Evolutionary conservation across 306 rosid genomes (phyloP), one percentile per base, ranked within the genome.

Genomic region (Castanea mollissima): DNA sequence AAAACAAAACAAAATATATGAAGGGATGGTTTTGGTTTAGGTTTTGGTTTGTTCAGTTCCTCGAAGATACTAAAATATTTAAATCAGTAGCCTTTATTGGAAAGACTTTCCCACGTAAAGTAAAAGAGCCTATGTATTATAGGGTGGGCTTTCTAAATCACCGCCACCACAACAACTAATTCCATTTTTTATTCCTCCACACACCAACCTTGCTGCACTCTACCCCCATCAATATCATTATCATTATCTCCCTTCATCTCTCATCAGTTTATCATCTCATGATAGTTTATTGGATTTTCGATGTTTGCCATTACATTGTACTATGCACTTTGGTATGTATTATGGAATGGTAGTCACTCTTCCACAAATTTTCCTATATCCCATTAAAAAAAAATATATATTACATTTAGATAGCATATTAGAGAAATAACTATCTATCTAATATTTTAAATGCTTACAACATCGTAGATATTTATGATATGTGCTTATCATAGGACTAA

Each of bases 131-230:
- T 38, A 6, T 7, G 86, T 78, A 38, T 38, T 27, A 85, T 78
- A 71, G 81, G 93, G 88, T 91, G 86, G 80, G 73, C 81, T 94
- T 91, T 94, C 97, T 13, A 80, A 77, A 35, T 89, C 93, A 78
- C 68, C 64, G 83, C 78, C 89, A 88, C 82, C 93, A 76, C 68
- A 58, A 82, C 79, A 91, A 88, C 82, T 71, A 87, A 84, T 86
- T 82, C 62, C 74, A 49, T 82, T 85, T 44, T 82, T 86, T 56
- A 77, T 74, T 73, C 25, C 84, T n/a, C 54, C 79, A 52, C 51
- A 74, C 71, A 80, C 82, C 82, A 89, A 73, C 82, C 92, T 77
- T 38, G 46, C 46, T 86, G 83, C 90, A 90, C 87, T 81, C 87
- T 79, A 80, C 91, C 90, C 88, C 88, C 87, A 85, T 79, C 81